Conservation (phyloP, 208 protist species). For the Leishmania martiniquensis region DNA sequence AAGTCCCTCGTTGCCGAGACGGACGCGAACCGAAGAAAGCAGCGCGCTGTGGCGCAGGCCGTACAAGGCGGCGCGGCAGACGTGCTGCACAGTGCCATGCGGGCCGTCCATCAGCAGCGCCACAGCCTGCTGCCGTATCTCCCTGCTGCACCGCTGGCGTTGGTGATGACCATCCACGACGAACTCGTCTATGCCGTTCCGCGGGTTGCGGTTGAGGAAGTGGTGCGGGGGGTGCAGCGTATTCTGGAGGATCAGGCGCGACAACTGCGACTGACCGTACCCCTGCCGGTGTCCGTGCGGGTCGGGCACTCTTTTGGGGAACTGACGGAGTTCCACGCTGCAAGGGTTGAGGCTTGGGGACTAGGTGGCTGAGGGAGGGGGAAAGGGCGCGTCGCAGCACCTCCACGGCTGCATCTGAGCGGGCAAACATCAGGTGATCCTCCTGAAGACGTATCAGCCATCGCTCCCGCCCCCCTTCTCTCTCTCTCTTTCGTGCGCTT, state of each 20-base stretch:
- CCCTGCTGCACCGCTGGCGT: slow-evolving; percentile 49
- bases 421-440: background rate
- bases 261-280: slow-evolving; percentile 44
- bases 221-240: slow-evolving; percentile 50
- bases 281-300: slow-evolving; percentile 65
- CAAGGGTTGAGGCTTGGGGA: background rate
- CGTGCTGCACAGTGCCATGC: slow-evolving; percentile 84
- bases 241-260: slow-evolving; percentile 55
- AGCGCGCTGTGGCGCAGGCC: slow-evolving; percentile 64
- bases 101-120: slow-evolving; percentile 55
- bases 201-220: slow-evolving; percentile 24
- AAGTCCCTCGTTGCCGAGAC: slow-evolving; percentile 41
- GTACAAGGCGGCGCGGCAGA: slow-evolving; percentile 89
- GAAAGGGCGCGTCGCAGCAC: background rate
- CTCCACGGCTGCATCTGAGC: background rate
- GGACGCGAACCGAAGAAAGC: slow-evolving; percentile 61
- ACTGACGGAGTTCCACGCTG: slow-evolving; percentile 23
- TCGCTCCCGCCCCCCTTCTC: background rate
- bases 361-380: background rate
- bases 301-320: slow-evolving; percentile 56
- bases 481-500: background rate
- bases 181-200: slow-evolving; percentile 85
- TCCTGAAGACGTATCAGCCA: background rate
- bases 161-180: slow-evolving; percentile 82
- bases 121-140: slow-evolving; percentile 63